Evolutionary conservation across 2,329 filamentous ascomycete species (phyloP).

Genomic region (Purpureocillium lavendulum): DNA sequence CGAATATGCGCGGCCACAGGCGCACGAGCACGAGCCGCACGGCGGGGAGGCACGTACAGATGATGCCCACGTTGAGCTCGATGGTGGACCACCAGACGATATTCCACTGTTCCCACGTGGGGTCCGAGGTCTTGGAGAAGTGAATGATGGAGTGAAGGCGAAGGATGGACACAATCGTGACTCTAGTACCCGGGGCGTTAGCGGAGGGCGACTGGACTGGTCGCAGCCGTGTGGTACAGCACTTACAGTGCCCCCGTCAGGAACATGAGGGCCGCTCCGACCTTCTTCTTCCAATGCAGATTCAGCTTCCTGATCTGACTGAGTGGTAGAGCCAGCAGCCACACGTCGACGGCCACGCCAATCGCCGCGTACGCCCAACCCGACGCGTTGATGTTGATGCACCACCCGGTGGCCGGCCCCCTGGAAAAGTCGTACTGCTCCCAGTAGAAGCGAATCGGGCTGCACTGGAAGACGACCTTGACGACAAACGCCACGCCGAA

Average conservation of each 20-base stretch:
- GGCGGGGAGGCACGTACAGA: constrained; percentile 25
- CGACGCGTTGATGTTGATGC: constrained; percentile 28
- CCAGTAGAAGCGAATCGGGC: constrained; percentile 31
- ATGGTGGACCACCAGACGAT: constrained; percentile 24
- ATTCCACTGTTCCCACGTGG: constrained; percentile 19
- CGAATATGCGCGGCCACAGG: constrained; percentile 9
- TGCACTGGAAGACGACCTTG: constrained; percentile 26
- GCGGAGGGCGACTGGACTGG: no score
- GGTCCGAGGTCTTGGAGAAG: constrained; percentile 17
- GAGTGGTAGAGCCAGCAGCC: constrained; percentile 32
- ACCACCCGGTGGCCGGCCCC: no score
- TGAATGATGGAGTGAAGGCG: constrained; percentile 17
- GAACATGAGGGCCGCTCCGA: constrained; percentile 33
- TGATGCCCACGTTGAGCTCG: constrained; percentile 12
- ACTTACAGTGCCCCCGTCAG: constrained; percentile 30
- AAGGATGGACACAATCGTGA: constrained; percentile 21
- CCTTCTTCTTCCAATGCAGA: constrained; percentile 30
- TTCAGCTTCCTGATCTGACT: constrained; percentile 25
- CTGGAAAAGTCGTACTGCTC: constrained; percentile 15
- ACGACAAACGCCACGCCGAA: constrained; percentile 22
- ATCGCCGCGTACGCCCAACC: constrained; percentile 32
- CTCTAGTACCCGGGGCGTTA: constrained; percentile 2
- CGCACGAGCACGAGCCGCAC: constrained; percentile 19
- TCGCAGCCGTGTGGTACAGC: not conserved
- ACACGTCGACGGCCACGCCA: constrained; percentile 32